phyloP scores from a whole-genome alignment of 768 basidiomycete species.

The Phylloporus arenicola region DNA sequence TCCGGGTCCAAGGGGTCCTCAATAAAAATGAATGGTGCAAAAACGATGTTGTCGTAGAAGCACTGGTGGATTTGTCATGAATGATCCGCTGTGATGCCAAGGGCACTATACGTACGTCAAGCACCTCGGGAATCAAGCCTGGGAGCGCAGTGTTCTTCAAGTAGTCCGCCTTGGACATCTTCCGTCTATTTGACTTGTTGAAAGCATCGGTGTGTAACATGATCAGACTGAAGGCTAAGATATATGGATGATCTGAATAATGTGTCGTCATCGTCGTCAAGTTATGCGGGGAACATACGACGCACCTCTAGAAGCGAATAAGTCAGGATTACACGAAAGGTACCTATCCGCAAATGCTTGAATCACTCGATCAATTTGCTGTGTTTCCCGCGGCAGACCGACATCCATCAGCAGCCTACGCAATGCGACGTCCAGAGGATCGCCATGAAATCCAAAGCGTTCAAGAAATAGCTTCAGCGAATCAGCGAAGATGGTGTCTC shows the following conservation, averaged over 20 bases:
- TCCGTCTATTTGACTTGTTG: conserved; percentile 95
- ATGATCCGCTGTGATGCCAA: not conserved
- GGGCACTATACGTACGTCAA: conserved; percentile 58
- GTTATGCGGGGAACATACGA: not conserved
- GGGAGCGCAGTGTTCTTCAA: conserved; percentile 87
- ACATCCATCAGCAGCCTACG: conserved; percentile 88
- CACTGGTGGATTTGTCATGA: conserved; percentile 45
- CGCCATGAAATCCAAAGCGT: conserved; percentile 69
- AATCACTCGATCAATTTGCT: conserved; percentile 97
- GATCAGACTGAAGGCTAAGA: conserved; percentile 94
- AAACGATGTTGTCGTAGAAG: conserved; percentile 94
- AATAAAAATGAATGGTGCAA: conserved; percentile 94
- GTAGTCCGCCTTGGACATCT: conserved; percentile 96
- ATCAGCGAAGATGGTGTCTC: conserved; percentile 60
- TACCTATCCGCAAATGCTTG: conserved; percentile 91
- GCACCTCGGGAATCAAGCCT: conserved; percentile 73
- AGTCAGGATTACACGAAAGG: conserved; percentile 69
- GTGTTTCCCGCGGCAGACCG: conserved; percentile 89
- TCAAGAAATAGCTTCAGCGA: conserved; percentile 70
- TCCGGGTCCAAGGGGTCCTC: conserved; percentile 81
- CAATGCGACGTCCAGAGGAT: conserved; percentile 88
- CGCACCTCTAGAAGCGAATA: conserved; percentile 76
- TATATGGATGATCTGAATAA: conserved; percentile 80
- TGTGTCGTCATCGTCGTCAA: not conserved
- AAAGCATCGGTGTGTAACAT: conserved; percentile 99